Conservation (phyloP, 305 asterid species). For the Fraxinus greggii region DNA sequence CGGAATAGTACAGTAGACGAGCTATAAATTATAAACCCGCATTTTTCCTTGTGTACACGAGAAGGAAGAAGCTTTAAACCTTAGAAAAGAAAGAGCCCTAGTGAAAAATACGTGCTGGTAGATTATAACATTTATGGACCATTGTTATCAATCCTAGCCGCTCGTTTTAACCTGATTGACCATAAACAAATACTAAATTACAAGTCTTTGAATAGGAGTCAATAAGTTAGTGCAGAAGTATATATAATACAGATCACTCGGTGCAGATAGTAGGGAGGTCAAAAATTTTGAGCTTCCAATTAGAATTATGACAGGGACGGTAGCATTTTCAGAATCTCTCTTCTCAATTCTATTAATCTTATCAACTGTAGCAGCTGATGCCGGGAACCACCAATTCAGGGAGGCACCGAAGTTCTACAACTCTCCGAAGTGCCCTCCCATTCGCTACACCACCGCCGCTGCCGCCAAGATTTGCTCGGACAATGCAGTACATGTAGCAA, state of each 20-base stretch:
- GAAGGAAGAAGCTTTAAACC: neutral
- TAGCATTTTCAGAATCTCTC: conserved; percentile 17
- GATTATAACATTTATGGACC: neutral
- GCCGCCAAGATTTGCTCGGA: conserved; percentile 14
- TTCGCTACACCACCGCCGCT: neutral
- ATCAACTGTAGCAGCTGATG: conserved; percentile 16
- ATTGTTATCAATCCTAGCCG: neutral
- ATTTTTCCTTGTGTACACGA: neutral
- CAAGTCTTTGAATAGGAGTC: neutral
- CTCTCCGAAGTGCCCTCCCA: conserved; percentile 46
- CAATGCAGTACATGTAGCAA: conserved; percentile 46
- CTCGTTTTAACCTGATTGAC: neutral
- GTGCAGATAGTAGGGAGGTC: neutral
- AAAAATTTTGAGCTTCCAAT: neutral
- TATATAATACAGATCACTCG: neutral
- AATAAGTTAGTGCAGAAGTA: conserved; percentile 3
- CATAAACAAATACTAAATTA: neutral
- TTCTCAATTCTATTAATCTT: conserved; percentile 16
- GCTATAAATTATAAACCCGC: no score
- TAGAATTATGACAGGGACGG: conserved; percentile 35
- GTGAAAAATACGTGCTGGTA: neutral
- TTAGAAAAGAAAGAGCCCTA: neutral
- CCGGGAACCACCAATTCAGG: conserved; percentile 37
- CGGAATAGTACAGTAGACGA: neutral
- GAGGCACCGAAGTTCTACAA: conserved; percentile 88